Conservation (phyloP, 495 filamentous ascomycete genomes). For the Penicillium coffeae region DNA sequence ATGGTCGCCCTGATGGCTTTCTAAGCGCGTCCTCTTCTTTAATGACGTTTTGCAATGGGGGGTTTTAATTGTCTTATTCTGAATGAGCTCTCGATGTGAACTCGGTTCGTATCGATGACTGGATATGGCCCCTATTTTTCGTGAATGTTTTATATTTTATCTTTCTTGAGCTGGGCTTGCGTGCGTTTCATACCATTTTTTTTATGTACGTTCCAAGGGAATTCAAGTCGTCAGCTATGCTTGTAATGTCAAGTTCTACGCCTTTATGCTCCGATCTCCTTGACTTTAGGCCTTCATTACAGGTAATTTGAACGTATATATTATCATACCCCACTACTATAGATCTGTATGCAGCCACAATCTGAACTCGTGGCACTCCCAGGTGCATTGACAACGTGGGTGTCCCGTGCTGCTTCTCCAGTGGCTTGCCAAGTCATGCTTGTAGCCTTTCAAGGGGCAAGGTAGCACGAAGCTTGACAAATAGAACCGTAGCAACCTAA, state of each 20-base stretch:
- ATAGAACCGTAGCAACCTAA: background rate
- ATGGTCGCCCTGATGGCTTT: constrained; percentile 40
- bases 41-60: background rate
- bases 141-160: constrained; percentile 2
- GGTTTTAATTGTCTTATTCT: background rate
- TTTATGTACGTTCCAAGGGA: constrained; percentile 8
- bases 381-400: too few species aligned
- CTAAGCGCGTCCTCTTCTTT: constrained; percentile 22
- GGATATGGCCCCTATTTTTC: constrained; percentile 9
- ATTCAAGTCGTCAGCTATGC: constrained; percentile 13
- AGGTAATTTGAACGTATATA: background rate
- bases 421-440: too few species aligned
- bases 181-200: constrained; percentile 14
- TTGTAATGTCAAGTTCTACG: constrained; percentile 20
- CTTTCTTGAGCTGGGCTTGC: constrained; percentile 13
- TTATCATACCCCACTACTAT: too few species aligned
- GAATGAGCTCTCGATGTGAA: constrained; percentile 9
- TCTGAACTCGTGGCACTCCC: too few species aligned
- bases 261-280: constrained; percentile 3
- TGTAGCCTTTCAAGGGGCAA: too few species aligned
- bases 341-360: background rate
- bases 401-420: background rate
- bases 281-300: background rate
- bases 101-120: constrained; percentile 7
- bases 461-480: too few species aligned